phyloP scores from a whole-genome alignment of 345 rosid genomes.

The Combretum micranthum region DNA sequence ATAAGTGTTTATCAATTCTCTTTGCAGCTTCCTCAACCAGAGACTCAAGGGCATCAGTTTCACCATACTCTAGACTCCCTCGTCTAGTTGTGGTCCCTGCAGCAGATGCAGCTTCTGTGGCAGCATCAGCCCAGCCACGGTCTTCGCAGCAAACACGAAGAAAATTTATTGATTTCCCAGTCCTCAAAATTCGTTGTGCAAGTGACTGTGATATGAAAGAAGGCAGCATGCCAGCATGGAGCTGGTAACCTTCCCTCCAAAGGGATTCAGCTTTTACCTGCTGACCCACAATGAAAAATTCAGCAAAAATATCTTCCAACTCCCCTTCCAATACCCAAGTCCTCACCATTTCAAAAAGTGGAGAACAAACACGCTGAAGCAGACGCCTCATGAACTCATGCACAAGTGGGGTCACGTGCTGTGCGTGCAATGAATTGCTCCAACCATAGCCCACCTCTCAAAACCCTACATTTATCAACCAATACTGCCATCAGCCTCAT shows the following conservation, averaged over 20 bases:
- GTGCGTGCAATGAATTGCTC: slow-evolving; percentile 96
- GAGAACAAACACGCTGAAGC: slow-evolving; percentile 83
- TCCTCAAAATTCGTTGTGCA: slow-evolving; percentile 86
- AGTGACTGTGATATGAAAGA: slow-evolving; percentile 84
- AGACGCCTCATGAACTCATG: slow-evolving; percentile 81
- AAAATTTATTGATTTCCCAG: slow-evolving; percentile 95
- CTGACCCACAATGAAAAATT: slow-evolving; percentile 85
- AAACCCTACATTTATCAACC: slow-evolving; percentile 83
- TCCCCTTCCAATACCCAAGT: slow-evolving; percentile 99
- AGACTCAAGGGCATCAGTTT: slow-evolving; percentile 91
- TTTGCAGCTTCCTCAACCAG: slow-evolving; percentile 87
- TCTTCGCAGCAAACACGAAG: slow-evolving; percentile 95
- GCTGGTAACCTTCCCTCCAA: slow-evolving; percentile 96
- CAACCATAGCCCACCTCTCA: slow-evolving; percentile 99
- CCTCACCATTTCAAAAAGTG: slow-evolving; percentile 97
- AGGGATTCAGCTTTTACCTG: slow-evolving; percentile 91
- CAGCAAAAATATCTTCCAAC: slow-evolving; percentile 85
- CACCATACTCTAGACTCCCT: slow-evolving; percentile 95
- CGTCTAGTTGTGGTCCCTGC: slow-evolving; percentile 87
- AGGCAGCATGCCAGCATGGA: slow-evolving; percentile 85
- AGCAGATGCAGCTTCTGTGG: slow-evolving; percentile 84
- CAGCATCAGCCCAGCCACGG: slow-evolving; percentile 93
- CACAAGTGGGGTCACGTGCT: slow-evolving; percentile 87
- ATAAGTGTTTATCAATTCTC: slow-evolving; percentile 85
- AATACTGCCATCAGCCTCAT: slow-evolving; percentile 98